Evolutionary conservation across 345 rosid genomes (phyloP).

Genomic region (Clarkia xantiana): DNA sequence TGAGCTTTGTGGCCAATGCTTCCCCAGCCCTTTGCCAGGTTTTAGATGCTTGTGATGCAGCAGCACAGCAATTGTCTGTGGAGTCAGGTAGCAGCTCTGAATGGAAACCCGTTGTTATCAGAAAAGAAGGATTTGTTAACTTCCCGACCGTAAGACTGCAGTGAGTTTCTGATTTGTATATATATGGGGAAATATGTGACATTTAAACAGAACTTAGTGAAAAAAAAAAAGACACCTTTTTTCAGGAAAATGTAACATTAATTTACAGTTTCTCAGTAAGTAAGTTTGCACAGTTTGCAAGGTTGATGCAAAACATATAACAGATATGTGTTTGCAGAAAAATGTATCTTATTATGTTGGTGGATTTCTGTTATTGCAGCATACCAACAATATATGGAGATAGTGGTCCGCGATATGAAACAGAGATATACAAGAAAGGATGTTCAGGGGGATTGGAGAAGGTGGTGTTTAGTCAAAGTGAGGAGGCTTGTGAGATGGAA

Average conservation of each 20-base stretch:
- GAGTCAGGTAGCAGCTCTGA: slow-evolving; percentile 19
- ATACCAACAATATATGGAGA: slow-evolving; percentile 42
- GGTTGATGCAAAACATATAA: no score
- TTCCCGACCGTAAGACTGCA: slow-evolving; percentile 46
- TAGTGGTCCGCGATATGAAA: slow-evolving; percentile 25
- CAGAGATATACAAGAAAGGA: slow-evolving; percentile 59
- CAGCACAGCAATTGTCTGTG: slow-evolving; percentile 21
- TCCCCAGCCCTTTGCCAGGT: slow-evolving; percentile 35
- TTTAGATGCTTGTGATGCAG: slow-evolving; percentile 50
- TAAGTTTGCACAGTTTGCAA: no score
- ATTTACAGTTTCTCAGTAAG: no score
- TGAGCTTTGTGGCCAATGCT: slow-evolving; percentile 54
- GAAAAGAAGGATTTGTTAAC: slow-evolving; percentile 21
- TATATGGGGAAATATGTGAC: not conserved
- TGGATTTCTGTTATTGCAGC: slow-evolving; percentile 19
- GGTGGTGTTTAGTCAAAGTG: slow-evolving; percentile 34
- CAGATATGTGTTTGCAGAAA: no score
- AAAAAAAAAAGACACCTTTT: no score
- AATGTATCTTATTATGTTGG: not conserved
- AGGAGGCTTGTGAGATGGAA: slow-evolving; percentile 29
- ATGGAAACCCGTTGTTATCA: slow-evolving; percentile 43
- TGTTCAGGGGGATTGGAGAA: slow-evolving; percentile 34
- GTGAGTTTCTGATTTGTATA: slow-evolving; percentile 40
- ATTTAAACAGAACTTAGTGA: not conserved
- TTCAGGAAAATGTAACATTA: no score